A percentile compares a stretch with the other conserved stretches of the same genome.
These are phyloP conservation scores for Beauveria asiatica DNA, from an alignment of 2,329 filamentous ascomycete species.

Conservation along the genomic window DNA sequence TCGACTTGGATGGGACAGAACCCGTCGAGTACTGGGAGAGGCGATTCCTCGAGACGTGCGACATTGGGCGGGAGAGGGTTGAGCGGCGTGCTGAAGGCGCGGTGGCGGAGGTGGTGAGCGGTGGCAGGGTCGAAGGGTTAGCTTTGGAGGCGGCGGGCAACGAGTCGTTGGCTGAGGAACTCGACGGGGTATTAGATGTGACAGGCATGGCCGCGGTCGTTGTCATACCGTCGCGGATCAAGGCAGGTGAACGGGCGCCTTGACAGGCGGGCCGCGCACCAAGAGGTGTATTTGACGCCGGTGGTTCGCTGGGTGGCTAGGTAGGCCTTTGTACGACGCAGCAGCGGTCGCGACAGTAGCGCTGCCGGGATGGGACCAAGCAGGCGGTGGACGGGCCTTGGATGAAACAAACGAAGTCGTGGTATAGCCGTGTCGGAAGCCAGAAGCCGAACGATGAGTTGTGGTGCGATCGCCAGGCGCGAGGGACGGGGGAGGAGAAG, in stretches of 20 bases:
- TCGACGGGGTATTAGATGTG: conserved; percentile 41
- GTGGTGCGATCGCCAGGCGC: background rate
- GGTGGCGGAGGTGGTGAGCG: conserved; percentile 42
- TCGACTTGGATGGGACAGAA: conserved; percentile 61
- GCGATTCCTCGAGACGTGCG: conserved; percentile 71
- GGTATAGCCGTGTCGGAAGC: background rate
- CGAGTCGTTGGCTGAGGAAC: conserved; percentile 41
- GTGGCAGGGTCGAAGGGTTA: conserved; percentile 46
- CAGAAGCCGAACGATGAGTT: background rate
- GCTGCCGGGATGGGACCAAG: background rate
- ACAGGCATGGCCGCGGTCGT: conserved; percentile 48
- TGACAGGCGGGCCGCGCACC: conserved; percentile 10
- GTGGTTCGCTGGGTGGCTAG: background rate
- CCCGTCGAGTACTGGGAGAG: conserved; percentile 75
- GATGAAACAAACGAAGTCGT: background rate
- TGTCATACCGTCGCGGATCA: conserved; percentile 20
- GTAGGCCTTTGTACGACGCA: background rate
- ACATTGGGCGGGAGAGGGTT: conserved; percentile 56
- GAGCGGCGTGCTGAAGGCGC: conserved; percentile 50
- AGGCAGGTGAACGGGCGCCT: conserved; percentile 6
- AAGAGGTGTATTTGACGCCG: conserved; percentile 1
- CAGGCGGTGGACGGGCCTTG: background rate
- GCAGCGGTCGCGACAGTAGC: background rate
- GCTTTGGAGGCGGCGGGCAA: conserved; percentile 39
- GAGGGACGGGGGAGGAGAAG: background rate